Evolutionary conservation across 2,329 filamentous ascomycete species (phyloP).

Genomic region (Apiospora pterosperma): DNA sequence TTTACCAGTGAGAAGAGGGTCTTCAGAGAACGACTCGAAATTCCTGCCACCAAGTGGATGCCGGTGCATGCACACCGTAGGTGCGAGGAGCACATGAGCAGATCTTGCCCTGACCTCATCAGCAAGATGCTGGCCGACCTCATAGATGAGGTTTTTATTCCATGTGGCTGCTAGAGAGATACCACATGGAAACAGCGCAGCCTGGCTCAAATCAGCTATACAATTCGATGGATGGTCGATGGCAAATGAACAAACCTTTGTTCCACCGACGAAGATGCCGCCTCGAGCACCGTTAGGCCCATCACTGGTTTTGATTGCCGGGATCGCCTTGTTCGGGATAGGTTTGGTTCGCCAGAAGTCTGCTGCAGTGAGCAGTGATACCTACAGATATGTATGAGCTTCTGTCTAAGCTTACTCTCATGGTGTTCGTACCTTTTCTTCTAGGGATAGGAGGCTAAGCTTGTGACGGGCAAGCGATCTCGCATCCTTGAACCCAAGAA

Average conservation of each 20-base stretch:
- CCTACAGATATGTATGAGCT: constrained; percentile 30
- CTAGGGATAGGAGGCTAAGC: constrained; percentile 47
- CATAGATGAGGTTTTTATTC: constrained; percentile 66
- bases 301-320: constrained; percentile 64
- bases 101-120: constrained; percentile 71
- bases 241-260: constrained; percentile 41
- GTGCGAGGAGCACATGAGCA: constrained; percentile 69
- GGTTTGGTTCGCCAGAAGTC: constrained; percentile 70
- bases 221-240: neutral
- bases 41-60: constrained; percentile 81
- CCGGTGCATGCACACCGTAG: constrained; percentile 78
- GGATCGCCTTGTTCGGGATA: constrained; percentile 60
- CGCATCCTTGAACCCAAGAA: constrained; percentile 31
- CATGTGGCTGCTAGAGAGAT: constrained; percentile 77
- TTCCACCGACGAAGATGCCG: constrained; percentile 65
- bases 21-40: constrained; percentile 85
- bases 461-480: constrained; percentile 45
- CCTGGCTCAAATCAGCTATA: constrained; percentile 36
- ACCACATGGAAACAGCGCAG: constrained; percentile 76
- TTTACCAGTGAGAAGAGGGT: constrained; percentile 73
- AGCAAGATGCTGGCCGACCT: constrained; percentile 69
- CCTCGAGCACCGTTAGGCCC: constrained; percentile 69
- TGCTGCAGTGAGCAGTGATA: constrained; percentile 56
- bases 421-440: constrained; percentile 49
- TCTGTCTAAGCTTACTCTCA: neutral